Evolutionary conservation across 352 stramenopile species (phyloP).

Genomic region (Phytopythium mirpurense): DNA sequence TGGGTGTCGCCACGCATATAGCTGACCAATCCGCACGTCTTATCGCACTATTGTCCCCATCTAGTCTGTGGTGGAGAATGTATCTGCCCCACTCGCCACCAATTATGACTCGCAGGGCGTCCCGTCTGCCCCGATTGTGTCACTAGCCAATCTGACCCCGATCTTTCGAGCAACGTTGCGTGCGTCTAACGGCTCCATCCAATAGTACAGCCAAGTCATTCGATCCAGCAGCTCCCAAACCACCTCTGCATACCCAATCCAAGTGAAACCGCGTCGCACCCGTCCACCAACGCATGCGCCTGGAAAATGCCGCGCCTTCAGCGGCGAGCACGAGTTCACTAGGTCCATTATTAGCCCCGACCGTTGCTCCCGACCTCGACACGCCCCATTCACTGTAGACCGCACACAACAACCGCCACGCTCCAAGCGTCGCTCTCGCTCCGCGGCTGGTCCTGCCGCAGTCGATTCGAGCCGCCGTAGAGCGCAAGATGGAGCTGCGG

Average conservation of each 20-base stretch:
- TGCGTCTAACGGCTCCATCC: neutral
- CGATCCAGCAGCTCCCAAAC: neutral
- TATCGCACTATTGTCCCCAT: neutral
- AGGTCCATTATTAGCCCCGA: neutral
- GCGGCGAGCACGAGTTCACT: neutral
- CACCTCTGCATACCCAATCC: neutral
- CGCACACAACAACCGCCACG: neutral
- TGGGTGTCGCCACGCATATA: neutral
- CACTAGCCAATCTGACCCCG: neutral
- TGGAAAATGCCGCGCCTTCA: neutral
- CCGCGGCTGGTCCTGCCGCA: neutral
- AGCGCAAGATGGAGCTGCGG: neutral
- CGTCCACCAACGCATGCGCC: neutral
- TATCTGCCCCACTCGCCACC: neutral
- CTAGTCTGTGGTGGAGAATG: neutral
- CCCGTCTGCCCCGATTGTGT: neutral
- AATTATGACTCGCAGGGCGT: neutral
- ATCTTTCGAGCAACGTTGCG: slow-evolving; percentile 4
- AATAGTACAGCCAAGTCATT: neutral
- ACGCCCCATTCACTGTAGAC: slow-evolving; percentile 2
- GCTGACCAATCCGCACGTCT: neutral
- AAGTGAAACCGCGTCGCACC: neutral
- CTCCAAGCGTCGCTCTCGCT: neutral
- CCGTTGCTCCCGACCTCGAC: neutral
- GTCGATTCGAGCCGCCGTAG: neutral